These are phyloP conservation scores for Sugiyamaella paludigena DNA, from an alignment of 1,139 yeast genomes.

Conservation along the genomic window DNA sequence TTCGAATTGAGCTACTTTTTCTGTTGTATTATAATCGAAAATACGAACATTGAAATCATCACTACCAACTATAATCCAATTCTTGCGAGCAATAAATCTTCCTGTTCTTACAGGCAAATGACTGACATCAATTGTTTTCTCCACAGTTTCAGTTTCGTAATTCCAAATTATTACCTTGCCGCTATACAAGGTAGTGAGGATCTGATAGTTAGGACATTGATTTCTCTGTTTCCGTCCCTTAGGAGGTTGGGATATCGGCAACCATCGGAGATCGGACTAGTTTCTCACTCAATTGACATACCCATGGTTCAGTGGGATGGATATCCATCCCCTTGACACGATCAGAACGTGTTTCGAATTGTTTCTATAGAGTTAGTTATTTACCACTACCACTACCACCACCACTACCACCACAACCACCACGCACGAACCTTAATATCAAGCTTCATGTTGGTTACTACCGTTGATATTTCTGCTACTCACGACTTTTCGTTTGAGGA, in stretches of 20 bases:
- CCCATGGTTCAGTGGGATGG: conserved; percentile 98
- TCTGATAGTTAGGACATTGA: conserved; percentile 16
- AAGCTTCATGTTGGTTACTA: too few species aligned
- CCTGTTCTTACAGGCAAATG: conserved; percentile 96
- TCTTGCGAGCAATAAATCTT: conserved; percentile 89
- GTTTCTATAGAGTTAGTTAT: conserved; percentile 65
- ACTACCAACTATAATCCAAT: conserved; percentile 95
- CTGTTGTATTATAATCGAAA: conserved; percentile 92
- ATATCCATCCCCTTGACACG: conserved; percentile 97
- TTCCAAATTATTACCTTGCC: conserved; percentile 86
- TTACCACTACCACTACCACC: too few species aligned
- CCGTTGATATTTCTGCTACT: too few species aligned
- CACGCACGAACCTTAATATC: too few species aligned
- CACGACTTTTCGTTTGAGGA: too few species aligned
- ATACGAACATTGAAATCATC: conserved; percentile 94
- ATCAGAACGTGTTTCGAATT: conserved; percentile 83
- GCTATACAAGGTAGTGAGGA: conserved; percentile 78
- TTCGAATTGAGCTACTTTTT: conserved; percentile 89
- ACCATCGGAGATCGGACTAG: too few species aligned
- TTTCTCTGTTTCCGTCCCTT: too few species aligned
- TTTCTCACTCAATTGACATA: too few species aligned
- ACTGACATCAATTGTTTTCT: conserved; percentile 79
- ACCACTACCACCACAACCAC: too few species aligned
- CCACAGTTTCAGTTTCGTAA: conserved; percentile 69
- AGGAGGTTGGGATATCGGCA: too few species aligned